Evolutionary conservation across 2,329 filamentous ascomycete genomes (phyloP).

Genomic region (Pseudogymnoascus destructans): DNA sequence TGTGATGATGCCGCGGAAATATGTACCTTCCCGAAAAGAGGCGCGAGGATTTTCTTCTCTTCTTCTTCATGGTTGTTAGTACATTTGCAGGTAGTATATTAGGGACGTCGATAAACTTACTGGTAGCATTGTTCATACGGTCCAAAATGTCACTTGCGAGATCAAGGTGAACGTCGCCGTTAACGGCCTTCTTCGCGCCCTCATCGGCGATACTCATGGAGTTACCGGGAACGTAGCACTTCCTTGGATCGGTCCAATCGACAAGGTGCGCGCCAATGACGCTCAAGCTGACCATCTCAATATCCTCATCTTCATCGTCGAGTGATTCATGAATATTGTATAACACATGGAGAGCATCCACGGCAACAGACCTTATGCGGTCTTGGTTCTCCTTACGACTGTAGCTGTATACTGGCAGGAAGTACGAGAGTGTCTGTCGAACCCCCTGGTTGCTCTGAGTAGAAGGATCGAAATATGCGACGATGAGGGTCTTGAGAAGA

Average conservation of each 20-base stretch:
- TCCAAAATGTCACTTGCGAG: conserved; percentile 69
- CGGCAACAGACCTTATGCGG: conserved; percentile 61
- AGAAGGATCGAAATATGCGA: conserved; percentile 81
- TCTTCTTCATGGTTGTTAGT: conserved; percentile 46
- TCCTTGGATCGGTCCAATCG: conserved; percentile 91
- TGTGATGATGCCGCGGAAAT: conserved; percentile 54
- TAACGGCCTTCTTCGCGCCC: conserved; percentile 48
- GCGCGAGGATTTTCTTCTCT: conserved; percentile 70
- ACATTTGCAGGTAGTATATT: background rate
- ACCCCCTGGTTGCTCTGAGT: conserved; percentile 70
- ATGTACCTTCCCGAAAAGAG: conserved; percentile 70
- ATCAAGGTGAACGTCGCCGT: conserved; percentile 67
- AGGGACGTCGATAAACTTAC: conserved; percentile 35
- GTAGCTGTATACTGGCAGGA: conserved; percentile 88
- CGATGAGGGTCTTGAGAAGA: conserved; percentile 70
- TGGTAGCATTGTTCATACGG: conserved; percentile 52
- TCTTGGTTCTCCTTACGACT: conserved; percentile 70
- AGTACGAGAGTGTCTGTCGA: conserved; percentile 80
- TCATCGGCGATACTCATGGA: conserved; percentile 35
- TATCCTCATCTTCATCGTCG: conserved; percentile 61
- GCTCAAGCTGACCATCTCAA: conserved; percentile 65
- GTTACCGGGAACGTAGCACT: conserved; percentile 44
- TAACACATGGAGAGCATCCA: conserved; percentile 63
- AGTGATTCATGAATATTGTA: conserved; percentile 58
- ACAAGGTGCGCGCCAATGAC: conserved; percentile 71